A percentile compares a stretch with the other conserved stretches of the same genome.
Conservation (phyloP, 2,329 filamentous ascomycete genomes). For the Geosmithia putterillii region DNA sequence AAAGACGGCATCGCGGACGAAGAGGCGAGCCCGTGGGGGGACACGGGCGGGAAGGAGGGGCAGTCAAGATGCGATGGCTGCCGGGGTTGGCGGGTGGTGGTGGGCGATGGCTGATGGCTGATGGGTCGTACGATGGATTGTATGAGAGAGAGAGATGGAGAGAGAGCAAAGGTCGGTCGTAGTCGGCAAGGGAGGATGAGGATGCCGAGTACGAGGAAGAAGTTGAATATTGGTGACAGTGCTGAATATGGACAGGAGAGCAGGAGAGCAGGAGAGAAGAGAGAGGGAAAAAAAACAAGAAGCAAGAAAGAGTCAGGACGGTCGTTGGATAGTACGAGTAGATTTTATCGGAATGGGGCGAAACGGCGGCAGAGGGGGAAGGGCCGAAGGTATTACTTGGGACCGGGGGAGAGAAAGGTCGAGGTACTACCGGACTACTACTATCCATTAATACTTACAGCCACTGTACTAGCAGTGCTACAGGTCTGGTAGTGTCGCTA, state of each 20-base stretch:
- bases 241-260: neutral
- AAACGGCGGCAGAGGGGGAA: neutral
- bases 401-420: no score
- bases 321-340: neutral
- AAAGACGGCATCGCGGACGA: constrained; percentile 37
- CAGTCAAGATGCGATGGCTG: no score
- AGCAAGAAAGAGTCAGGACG: neutral
- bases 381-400: neutral
- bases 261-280: neutral
- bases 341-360: neutral
- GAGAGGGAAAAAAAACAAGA: neutral
- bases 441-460: no score
- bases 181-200: neutral
- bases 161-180: no score
- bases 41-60: neutral
- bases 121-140: no score
- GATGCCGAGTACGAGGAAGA: neutral
- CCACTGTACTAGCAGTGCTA: no score
- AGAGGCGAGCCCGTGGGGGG: neutral
- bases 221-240: neutral
- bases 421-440: no score
- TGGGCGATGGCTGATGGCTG: no score
- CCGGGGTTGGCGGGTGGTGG: neutral
- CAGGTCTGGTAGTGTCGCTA: no score
- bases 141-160: no score